Percentiles rank a stretch among this genome's conserved stretches.
Evolutionary conservation across 176 grass and related monocot species (phyloP).

Genomic region (Thinopyrum elongatum): DNA sequence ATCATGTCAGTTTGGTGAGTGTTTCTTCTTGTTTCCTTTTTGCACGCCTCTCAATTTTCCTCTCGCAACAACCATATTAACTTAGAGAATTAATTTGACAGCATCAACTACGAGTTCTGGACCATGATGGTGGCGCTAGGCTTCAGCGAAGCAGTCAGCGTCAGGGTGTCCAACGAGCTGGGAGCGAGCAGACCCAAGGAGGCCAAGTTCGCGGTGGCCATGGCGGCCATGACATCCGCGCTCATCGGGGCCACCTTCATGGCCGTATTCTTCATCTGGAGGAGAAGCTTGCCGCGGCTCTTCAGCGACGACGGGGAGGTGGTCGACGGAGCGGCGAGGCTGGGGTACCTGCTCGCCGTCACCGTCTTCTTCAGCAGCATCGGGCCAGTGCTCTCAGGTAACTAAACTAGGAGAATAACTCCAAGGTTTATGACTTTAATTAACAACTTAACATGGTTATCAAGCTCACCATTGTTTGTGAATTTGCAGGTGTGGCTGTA

Average conservation of each 20-base stretch:
- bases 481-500: conserved; percentile 66
- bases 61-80: not conserved
- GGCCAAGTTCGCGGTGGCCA: conserved; percentile 52
- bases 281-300: conserved; percentile 44
- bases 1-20: conserved; percentile 69
- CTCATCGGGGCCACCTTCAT: conserved; percentile 58
- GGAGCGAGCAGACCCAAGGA: conserved; percentile 58
- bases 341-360: conserved; percentile 58
- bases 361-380: conserved; percentile 67
- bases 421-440: too few species aligned
- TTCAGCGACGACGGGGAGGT: conserved; percentile 56
- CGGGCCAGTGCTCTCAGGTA: conserved; percentile 77
- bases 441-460: too few species aligned
- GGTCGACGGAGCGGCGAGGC: conserved; percentile 42
- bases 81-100: not conserved
- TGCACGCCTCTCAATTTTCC: not conserved
- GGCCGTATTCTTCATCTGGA: conserved; percentile 49
- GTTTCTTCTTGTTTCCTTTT: not conserved
- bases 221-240: conserved; percentile 51
- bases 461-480: not conserved
- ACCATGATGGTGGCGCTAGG: conserved; percentile 80
- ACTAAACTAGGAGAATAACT: too few species aligned
- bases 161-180: conserved; percentile 80
- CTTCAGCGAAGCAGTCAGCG: conserved; percentile 69
- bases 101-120: conserved; percentile 83